Conservation (phyloP, 148 eudicot genomes). For the Persicaria tinctoria region DNA sequence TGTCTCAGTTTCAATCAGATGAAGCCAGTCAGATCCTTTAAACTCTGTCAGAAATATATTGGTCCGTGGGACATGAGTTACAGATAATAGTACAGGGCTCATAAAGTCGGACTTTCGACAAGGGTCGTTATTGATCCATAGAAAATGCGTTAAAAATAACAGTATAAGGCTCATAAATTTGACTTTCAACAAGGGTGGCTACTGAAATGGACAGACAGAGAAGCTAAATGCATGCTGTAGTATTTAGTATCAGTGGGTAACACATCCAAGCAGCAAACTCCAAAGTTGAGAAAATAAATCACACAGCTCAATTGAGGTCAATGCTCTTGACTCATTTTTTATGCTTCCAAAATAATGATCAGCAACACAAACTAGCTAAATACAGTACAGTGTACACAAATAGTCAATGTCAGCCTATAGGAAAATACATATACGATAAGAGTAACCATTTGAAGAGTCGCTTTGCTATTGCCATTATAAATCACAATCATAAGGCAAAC, state of each 20-base stretch:
- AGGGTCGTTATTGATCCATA: not conserved
- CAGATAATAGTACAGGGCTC: not conserved
- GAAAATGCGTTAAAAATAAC: not conserved
- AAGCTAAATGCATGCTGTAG: not conserved
- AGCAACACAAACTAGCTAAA: constrained; percentile 2
- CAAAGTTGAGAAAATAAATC: not conserved
- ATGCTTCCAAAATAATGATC: not conserved
- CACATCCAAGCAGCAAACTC: not conserved
- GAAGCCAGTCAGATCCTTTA: not conserved
- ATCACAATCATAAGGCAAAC: not conserved
- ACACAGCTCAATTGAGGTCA: not conserved
- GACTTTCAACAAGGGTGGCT: not conserved
- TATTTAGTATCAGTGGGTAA: not conserved
- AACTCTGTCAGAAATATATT: not conserved
- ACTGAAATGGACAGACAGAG: not conserved
- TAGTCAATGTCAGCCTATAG: not conserved
- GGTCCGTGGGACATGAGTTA: not conserved
- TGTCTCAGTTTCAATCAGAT: not conserved
- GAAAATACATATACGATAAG: not conserved
- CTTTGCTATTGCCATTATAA: not conserved
- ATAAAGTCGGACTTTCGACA: not conserved
- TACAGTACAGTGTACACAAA: not conserved
- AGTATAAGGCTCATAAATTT: not conserved
- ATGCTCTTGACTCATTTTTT: not conserved
- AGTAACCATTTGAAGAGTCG: not conserved